Conservation (phyloP, 257 asterid genomes). For the Phtheirospermum japonicum region DNA sequence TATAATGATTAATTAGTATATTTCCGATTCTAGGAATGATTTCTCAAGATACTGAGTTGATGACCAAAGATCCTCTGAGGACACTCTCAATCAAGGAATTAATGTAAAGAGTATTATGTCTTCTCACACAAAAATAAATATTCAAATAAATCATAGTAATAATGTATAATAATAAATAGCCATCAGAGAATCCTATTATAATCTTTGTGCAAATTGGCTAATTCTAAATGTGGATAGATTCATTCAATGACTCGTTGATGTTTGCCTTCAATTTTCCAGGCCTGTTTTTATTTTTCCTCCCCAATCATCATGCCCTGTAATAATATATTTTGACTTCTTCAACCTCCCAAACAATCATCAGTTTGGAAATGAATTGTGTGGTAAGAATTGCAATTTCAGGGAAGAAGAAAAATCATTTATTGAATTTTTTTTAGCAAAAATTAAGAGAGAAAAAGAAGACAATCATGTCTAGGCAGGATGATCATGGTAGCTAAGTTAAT, state of each 20-base stretch:
- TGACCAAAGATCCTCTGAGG: slow-evolving; percentile 47
- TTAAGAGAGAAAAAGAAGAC: slow-evolving; percentile 9
- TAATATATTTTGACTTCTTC: slow-evolving; percentile 42
- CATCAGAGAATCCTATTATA: slow-evolving; percentile 37
- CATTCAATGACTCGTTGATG: slow-evolving; percentile 34
- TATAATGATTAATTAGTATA: background rate
- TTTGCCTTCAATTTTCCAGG: slow-evolving; percentile 24
- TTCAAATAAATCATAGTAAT: slow-evolving; percentile 7
- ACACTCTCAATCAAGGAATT: slow-evolving; percentile 32
- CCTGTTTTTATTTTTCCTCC: slow-evolving; percentile 23
- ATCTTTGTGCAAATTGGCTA: slow-evolving; percentile 26
- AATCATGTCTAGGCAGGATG: slow-evolving; percentile 8
- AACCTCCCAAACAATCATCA: background rate
- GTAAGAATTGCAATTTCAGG: background rate
- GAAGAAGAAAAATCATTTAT: background rate
- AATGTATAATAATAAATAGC: slow-evolving; percentile 24
- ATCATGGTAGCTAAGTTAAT: slow-evolving; percentile 14
- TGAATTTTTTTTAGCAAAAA: background rate
- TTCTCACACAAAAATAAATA: slow-evolving; percentile 20
- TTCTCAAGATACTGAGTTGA: slow-evolving; percentile 46
- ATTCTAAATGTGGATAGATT: slow-evolving; percentile 29
- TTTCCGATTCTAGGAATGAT: slow-evolving; percentile 38
- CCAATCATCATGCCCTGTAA: slow-evolving; percentile 41
- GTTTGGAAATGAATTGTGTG: background rate
- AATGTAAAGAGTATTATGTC: slow-evolving; percentile 23